Conservation (phyloP, 768 basidiomycete genomes). For the Panaeolus papilionaceus region DNA sequence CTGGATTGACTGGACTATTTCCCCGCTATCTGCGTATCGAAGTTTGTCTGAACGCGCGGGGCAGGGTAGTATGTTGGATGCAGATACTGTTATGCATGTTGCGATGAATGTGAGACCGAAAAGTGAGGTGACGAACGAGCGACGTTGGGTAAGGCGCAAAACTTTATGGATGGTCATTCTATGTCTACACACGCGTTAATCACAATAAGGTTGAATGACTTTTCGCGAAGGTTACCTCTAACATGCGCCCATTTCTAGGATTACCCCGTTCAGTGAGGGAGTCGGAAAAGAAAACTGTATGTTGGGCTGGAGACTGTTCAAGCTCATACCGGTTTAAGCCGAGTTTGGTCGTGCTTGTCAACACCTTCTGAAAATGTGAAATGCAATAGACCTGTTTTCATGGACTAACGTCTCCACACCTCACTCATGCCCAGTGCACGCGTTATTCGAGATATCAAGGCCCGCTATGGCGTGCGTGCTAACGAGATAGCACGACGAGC, state of each 20-base stretch:
- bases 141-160: constrained; percentile 68
- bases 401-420: constrained; percentile 12
- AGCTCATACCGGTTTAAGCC: constrained; percentile 38
- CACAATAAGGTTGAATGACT: constrained; percentile 1
- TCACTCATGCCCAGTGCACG: constrained; percentile 48
- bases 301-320: not conserved
- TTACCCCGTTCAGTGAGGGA: constrained; percentile 2
- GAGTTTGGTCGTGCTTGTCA: constrained; percentile 42
- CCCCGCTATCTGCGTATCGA: constrained; percentile 64
- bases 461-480: constrained; percentile 69
- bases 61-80: constrained; percentile 80
- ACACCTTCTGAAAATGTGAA: constrained; percentile 19
- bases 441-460: constrained; percentile 81
- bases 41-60: constrained; percentile 67
- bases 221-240: constrained; percentile 20
- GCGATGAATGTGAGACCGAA: constrained; percentile 85
- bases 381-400: not conserved
- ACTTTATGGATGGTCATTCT: constrained; percentile 66
- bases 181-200: constrained; percentile 28
- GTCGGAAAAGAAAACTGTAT: not conserved
- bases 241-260: constrained; percentile 34
- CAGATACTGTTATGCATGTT: constrained; percentile 79
- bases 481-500: constrained; percentile 88
- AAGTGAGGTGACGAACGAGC: constrained; percentile 77
- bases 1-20: constrained; percentile 27